phyloP scores from a whole-genome alignment of 306 rosid species.

The Argentina anserina region DNA sequence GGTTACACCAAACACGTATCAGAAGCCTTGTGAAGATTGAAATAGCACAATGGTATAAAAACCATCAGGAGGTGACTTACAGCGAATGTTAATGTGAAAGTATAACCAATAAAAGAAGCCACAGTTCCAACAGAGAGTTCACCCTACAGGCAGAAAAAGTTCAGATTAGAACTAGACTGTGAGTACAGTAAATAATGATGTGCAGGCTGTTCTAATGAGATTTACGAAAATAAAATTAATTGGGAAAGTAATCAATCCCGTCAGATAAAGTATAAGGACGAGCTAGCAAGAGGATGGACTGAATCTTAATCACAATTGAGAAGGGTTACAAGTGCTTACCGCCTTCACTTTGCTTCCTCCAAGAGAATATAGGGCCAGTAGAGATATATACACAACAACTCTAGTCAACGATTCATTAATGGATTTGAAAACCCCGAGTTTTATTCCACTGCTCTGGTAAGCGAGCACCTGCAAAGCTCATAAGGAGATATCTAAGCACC shows the following conservation, averaged over 20 bases:
- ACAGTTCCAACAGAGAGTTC: slow-evolving; percentile 87
- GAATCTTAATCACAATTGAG: slow-evolving; percentile 9
- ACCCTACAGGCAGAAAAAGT: slow-evolving; percentile 57
- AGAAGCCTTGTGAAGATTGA: slow-evolving; percentile 17
- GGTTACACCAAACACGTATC: slow-evolving; percentile 17
- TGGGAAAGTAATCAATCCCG: not conserved
- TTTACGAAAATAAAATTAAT: not conserved
- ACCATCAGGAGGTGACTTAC: slow-evolving; percentile 45
- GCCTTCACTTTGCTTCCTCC: slow-evolving; percentile 99
- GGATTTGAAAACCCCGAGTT: slow-evolving; percentile 83
- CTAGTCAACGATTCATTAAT: slow-evolving; percentile 86
- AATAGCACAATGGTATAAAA: slow-evolving; percentile 16
- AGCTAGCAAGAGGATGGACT: not conserved
- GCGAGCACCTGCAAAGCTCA: slow-evolving; percentile 69
- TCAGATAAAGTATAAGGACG: not conserved
- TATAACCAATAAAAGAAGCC: slow-evolving; percentile 97
- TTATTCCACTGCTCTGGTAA: slow-evolving; percentile 80
- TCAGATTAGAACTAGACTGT: slow-evolving; percentile 16
- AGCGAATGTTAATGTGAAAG: slow-evolving; percentile 94
- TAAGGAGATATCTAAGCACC: slow-evolving; percentile 23
- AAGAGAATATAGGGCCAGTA: slow-evolving; percentile 67
- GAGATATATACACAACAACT: slow-evolving; percentile 80
- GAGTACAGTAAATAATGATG: not conserved
- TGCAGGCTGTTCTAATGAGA: not conserved
- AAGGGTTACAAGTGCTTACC: slow-evolving; percentile 42